Conservation (phyloP, 345 rosid genomes). For the Turnera subulata region DNA sequence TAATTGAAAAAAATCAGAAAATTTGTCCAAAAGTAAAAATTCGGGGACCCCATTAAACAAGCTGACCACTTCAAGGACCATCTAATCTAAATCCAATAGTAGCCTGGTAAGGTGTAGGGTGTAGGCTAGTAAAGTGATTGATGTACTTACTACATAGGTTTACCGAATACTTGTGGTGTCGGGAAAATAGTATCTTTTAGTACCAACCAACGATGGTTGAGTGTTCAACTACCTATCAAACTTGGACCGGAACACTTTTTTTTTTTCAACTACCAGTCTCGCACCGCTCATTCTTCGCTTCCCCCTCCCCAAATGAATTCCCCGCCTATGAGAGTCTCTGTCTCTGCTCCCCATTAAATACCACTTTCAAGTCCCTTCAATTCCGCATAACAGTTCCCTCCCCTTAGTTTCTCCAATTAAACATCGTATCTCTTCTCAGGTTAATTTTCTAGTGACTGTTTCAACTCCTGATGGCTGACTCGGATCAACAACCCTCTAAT, state of each 20-base stretch:
- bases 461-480: conserved; percentile 36
- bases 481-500: conserved; percentile 30
- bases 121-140: too few relatives aligned
- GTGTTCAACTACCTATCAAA: conserved; percentile 52
- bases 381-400: conserved; percentile 5
- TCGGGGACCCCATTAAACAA: too few relatives aligned
- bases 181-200: background rate
- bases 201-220: conserved; percentile 6
- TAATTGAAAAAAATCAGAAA: too few relatives aligned
- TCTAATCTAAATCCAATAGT: too few relatives aligned
- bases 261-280: conserved; percentile 46
- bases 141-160: too few relatives aligned
- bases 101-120: too few relatives aligned
- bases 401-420: too few relatives aligned
- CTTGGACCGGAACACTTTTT: conserved; percentile 17
- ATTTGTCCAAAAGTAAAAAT: too few relatives aligned
- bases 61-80: too few relatives aligned
- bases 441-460: background rate
- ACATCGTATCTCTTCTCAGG: too few relatives aligned
- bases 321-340: background rate
- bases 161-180: too few relatives aligned
- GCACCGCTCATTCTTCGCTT: conserved; percentile 20
- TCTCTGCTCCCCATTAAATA: conserved; percentile 2
- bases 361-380: background rate
- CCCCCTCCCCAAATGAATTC: too few relatives aligned